Conservation (phyloP, 1,139 yeast species). For the Sugiyamaella novakii region DNA sequence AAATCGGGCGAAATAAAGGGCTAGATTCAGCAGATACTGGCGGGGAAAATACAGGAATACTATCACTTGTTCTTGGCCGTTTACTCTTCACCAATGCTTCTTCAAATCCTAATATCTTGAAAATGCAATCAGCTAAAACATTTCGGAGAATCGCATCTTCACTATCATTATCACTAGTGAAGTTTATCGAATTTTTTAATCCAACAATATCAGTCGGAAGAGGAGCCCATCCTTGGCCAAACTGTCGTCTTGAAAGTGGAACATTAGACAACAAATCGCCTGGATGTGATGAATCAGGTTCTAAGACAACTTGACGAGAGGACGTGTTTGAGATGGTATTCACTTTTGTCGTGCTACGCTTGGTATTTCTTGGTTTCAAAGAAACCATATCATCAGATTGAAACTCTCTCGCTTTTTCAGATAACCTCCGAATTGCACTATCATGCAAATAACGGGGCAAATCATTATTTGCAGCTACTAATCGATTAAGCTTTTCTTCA, state of each 20-base stretch:
- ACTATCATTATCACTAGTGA: conserved; percentile 71
- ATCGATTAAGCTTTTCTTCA: conserved; percentile 65
- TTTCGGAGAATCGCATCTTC: conserved; percentile 70
- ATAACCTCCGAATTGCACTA: conserved; percentile 54
- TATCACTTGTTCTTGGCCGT: not conserved
- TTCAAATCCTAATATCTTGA: conserved; percentile 66
- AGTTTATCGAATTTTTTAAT: conserved; percentile 32
- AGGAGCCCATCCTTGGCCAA: conserved; percentile 24
- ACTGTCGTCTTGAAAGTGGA: conserved; percentile 60
- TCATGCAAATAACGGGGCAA: conserved; percentile 68
- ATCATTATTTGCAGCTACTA: conserved; percentile 44
- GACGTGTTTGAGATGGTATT: conserved; percentile 1
- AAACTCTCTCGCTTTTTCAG: conserved; percentile 18
- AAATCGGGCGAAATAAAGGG: conserved; percentile 26
- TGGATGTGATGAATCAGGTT: conserved; percentile 67
- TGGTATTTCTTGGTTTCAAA: conserved; percentile 17
- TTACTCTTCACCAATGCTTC: conserved; percentile 22
- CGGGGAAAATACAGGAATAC: conserved; percentile 6
- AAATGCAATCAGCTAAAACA: conserved; percentile 76
- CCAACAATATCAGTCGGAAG: conserved; percentile 14
- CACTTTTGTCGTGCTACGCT: conserved; percentile 13
- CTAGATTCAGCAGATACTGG: conserved; percentile 32
- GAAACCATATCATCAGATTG: conserved; percentile 17
- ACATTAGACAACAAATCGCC: conserved; percentile 85
- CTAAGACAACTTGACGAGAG: conserved; percentile 68